Conservation (phyloP, 2,329 filamentous ascomycete genomes). For the Paraphoma sp. region DNA sequence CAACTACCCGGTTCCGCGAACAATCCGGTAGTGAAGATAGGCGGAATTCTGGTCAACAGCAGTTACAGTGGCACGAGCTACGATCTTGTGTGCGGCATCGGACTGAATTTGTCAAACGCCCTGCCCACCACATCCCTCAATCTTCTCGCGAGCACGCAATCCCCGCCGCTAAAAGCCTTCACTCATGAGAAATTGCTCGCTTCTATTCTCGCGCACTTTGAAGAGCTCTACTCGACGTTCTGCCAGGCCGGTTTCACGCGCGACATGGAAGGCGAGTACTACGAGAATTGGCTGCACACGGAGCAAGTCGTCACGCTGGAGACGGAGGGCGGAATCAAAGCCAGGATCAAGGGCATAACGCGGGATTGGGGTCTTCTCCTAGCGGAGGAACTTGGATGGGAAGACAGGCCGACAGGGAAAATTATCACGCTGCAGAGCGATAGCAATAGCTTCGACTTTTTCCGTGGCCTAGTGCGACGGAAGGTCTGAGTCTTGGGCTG, state of each 20-base stretch:
- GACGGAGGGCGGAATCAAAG: constrained; percentile 75
- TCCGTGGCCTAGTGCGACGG: constrained; percentile 81
- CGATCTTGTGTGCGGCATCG: constrained; percentile 81
- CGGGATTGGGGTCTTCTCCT: constrained; percentile 87
- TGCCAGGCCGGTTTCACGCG: constrained; percentile 75
- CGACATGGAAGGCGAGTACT: constrained; percentile 72
- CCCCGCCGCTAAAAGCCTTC: constrained; percentile 60
- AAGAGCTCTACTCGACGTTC: constrained; percentile 78
- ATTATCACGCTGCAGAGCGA: constrained; percentile 90
- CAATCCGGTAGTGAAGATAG: constrained; percentile 80
- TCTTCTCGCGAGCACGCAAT: constrained; percentile 62
- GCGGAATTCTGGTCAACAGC: constrained; percentile 90
- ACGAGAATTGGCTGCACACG: constrained; percentile 76
- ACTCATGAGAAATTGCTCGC: constrained; percentile 82
- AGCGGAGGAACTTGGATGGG: constrained; percentile 79
- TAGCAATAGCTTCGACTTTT: constrained; percentile 98
- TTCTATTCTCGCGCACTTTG: constrained; percentile 77
- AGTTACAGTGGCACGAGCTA: constrained; percentile 79
- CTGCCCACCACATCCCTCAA: constrained; percentile 88
- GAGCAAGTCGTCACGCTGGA: constrained; percentile 76
- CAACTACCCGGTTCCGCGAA: constrained; percentile 57
- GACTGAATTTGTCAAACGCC: constrained; percentile 83
- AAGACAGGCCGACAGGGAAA: constrained; percentile 77
- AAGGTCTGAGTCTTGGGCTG: constrained; percentile 63
- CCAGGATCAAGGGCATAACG: constrained; percentile 85